Evolutionary conservation across 805 yeast genomes (phyloP).

Genomic region (Metschnikowia kunwiensis): DNA sequence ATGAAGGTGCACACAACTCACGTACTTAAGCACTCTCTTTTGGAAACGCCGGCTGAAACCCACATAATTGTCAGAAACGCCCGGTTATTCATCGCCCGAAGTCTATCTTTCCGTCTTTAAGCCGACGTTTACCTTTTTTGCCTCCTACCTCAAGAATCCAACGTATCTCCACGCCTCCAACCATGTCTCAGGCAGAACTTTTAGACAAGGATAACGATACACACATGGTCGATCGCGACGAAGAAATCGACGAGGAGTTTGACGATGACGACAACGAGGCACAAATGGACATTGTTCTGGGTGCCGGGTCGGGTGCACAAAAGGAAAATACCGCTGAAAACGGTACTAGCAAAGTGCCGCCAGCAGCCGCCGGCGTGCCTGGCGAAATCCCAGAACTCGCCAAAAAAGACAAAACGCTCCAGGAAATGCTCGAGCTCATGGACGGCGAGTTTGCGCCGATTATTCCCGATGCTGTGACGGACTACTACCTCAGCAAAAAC

Average conservation of each 20-base stretch:
- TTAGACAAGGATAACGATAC: slow-evolving; percentile 1
- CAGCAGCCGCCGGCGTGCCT: slow-evolving; percentile 1
- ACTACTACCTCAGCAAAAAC: slow-evolving; percentile 79
- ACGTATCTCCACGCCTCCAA: too few species aligned
- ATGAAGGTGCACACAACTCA: too few species aligned
- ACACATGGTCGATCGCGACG: slow-evolving; percentile 11
- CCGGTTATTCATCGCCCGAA: too few species aligned
- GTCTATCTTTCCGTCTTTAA: too few species aligned
- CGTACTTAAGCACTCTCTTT: too few species aligned
- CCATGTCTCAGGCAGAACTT: slow-evolving; percentile 3
- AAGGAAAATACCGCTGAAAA: not conserved
- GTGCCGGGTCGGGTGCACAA: not conserved
- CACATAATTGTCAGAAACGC: too few species aligned
- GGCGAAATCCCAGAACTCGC: slow-evolving; percentile 62
- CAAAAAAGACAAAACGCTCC: slow-evolving; percentile 74
- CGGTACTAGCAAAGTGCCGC: not conserved
- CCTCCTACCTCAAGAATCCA: too few species aligned
- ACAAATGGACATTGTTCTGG: slow-evolving; percentile 5
- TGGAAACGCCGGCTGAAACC: too few species aligned
- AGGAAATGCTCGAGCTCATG: slow-evolving; percentile 83
- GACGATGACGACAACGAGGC: slow-evolving; percentile 21
- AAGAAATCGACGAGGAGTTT: slow-evolving; percentile 25
- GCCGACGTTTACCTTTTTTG: too few species aligned
- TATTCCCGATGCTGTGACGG: slow-evolving; percentile 95
- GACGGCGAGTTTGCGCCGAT: slow-evolving; percentile 88